Evolutionary conservation across 805 yeast genomes (phyloP).

Genomic region (Yamadazyma tumulicola): DNA sequence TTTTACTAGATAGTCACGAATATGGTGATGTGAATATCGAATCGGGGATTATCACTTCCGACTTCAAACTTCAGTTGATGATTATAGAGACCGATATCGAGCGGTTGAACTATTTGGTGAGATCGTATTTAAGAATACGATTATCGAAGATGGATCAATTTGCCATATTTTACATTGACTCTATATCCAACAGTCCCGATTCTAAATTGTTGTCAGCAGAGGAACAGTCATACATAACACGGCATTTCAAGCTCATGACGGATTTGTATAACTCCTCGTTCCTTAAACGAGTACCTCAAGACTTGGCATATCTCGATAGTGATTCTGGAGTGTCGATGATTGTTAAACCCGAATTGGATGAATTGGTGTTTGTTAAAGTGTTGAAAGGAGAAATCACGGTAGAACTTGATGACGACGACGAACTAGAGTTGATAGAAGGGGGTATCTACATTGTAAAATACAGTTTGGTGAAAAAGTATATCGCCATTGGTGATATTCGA

Average conservation of each 20-base stretch:
- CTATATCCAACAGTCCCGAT: conserved; percentile 16
- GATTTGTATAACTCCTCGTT: conserved; percentile 67
- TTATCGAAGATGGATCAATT: conserved; percentile 69
- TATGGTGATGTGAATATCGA: conserved; percentile 55
- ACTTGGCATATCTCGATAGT: conserved; percentile 62
- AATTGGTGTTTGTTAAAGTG: conserved; percentile 72
- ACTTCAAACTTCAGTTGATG: conserved; percentile 73
- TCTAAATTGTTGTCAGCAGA: conserved; percentile 43
- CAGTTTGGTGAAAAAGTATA: conserved; percentile 33
- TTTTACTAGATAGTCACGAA: conserved; percentile 73
- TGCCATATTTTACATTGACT: conserved; percentile 54
- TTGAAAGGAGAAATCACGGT: conserved; percentile 22
- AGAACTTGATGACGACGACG: conserved; percentile 14
- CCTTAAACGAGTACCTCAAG: conserved; percentile 62
- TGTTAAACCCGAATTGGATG: conserved; percentile 69
- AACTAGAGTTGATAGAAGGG: conserved; percentile 55
- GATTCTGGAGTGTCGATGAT: conserved; percentile 65
- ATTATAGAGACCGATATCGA: conserved; percentile 91
- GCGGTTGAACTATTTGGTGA: conserved; percentile 73
- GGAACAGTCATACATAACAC: conserved; percentile 65
- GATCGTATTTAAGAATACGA: conserved; percentile 78
- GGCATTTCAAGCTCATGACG: conserved; percentile 61
- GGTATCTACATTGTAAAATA: conserved; percentile 77
- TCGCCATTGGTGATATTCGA: conserved; percentile 35
- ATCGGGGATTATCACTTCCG: conserved; percentile 32